Percentiles rank a stretch among this genome's conserved stretches.
Evolutionary conservation across 2,329 filamentous ascomycete species (phyloP).

Genomic region (Phialemoniopsis sp.): DNA sequence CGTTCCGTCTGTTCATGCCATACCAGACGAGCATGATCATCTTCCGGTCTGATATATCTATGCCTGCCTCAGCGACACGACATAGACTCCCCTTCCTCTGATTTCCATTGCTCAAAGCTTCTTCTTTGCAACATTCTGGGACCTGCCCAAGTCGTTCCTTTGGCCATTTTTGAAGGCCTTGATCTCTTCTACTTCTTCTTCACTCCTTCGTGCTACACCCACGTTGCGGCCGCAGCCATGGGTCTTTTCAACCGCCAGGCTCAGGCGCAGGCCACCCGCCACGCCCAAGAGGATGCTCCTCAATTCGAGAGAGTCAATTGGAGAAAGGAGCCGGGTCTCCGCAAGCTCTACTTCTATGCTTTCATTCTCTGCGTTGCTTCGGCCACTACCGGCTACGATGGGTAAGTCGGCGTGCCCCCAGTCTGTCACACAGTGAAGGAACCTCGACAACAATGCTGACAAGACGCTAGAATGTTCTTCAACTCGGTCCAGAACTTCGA

Average conservation of each 20-base stretch:
- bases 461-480: slow-evolving; percentile 32
- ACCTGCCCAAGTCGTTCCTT: no score
- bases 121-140: no score
- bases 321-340: slow-evolving; percentile 50
- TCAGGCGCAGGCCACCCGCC: slow-evolving; percentile 12
- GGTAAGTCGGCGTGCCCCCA: slow-evolving; percentile 25
- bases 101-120: no score
- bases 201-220: no score
- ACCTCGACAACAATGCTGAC: slow-evolving; percentile 1
- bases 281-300: slow-evolving; percentile 42
- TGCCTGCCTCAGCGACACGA: no score
- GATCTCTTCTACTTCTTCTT: no score
- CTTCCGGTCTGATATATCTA: no score
- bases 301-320: slow-evolving; percentile 46
- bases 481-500: slow-evolving; percentile 38
- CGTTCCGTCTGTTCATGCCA: no score
- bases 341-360: slow-evolving; percentile 50
- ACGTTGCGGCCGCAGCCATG: slow-evolving; percentile 1
- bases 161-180: no score
- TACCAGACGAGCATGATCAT: no score
- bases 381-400: slow-evolving; percentile 53
- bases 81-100: no score
- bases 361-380: slow-evolving; percentile 48
- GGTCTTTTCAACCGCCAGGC: slow-evolving; percentile 20
- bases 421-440: not conserved